Percentiles rank a stretch among this genome's conserved stretches.
These are phyloP conservation scores for Yamadazyma ubonensis DNA, from an alignment of 805 yeast species.

Conservation along the genomic window DNA sequence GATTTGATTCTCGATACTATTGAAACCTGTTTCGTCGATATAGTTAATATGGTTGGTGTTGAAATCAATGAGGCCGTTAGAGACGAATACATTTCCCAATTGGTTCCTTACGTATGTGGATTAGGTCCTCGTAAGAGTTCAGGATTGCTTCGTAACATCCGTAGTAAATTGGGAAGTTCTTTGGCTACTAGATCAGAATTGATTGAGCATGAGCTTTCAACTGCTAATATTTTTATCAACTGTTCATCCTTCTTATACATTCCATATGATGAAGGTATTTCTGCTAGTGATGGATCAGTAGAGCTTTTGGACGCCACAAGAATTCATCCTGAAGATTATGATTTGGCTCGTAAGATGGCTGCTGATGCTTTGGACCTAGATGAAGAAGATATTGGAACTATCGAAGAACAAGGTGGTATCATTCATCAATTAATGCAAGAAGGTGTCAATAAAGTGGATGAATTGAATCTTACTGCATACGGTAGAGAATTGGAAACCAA, in stretches of 20 bases:
- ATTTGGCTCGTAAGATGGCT: constrained; percentile 94
- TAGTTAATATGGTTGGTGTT: constrained; percentile 87
- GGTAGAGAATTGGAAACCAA: constrained; percentile 81
- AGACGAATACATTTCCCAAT: constrained; percentile 66
- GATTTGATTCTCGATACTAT: constrained; percentile 65
- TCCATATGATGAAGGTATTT: constrained; percentile 58
- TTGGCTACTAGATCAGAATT: constrained; percentile 73
- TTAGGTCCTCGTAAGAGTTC: constrained; percentile 94
- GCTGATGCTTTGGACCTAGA: constrained; percentile 96
- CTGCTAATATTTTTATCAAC: constrained; percentile 82
- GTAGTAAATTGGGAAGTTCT: constrained; percentile 58
- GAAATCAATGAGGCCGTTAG: constrained; percentile 89
- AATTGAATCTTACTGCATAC: constrained; percentile 84
- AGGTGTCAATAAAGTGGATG: constrained; percentile 75
- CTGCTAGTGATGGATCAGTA: constrained; percentile 56
- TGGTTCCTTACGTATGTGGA: constrained; percentile 81
- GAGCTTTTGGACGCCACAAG: constrained; percentile 92
- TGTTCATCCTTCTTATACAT: constrained; percentile 88
- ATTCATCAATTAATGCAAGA: constrained; percentile 70
- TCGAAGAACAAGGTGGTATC: constrained; percentile 80
- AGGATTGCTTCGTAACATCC: constrained; percentile 79
- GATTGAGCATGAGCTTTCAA: constrained; percentile 73
- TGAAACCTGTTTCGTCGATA: constrained; percentile 84
- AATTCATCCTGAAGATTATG: constrained; percentile 97
- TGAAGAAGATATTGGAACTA: constrained; percentile 84